Base-by-base conservation (phyloP, 108 stramenopile genomes). In the Pseudonitzschia delicatissima region DNA sequence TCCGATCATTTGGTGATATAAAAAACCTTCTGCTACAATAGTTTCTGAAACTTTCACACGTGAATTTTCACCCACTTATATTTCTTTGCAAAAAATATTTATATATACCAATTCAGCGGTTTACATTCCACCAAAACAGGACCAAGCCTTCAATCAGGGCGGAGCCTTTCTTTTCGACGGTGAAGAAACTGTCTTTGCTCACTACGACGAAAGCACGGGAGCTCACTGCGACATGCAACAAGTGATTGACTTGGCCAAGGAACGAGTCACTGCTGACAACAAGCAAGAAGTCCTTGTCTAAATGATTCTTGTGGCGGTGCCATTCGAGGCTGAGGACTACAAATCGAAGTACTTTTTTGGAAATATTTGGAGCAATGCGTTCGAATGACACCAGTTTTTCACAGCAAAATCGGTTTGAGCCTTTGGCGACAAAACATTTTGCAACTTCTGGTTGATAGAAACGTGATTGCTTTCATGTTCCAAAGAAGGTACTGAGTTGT, bases 201-300 rank as follows among this genome's bases (percentile, higher is more conserved):
- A 91, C 72, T 91, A 91, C 55, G 90, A 91, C 44, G 86, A 84
- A 71, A 73, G 82, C 2, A 82, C 86, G 15, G 88, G 74, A 11
- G 82, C 88, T 2, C 88, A 90, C 61, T 76, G 68, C 11, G 62
- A 73, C 21, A 61, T 82, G 18, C 45, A 77, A 26, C 53, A 79
- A 45, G 69, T 82, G 8, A 68, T 83, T 5, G 66, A 64, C 9
- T 34, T 83, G 57, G 85, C 87, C 13, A 35, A 76, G 20, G 40
- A 66, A 18, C 9, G 45, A 45, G 15, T 63, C 21, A 36, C 26
- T 35, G 57, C 29, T 42, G 11, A 51, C 5, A 21, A 23, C 23
- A 21, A 23, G 7, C 4, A 44, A 51, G 3, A 51, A 28, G 26
- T 51, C 23, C 50, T 23, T 51, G 12, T 7, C 5, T 51, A 51